Conservation (phyloP, 176 grass and related monocot genomes). For the Hordeum marinum region DNA sequence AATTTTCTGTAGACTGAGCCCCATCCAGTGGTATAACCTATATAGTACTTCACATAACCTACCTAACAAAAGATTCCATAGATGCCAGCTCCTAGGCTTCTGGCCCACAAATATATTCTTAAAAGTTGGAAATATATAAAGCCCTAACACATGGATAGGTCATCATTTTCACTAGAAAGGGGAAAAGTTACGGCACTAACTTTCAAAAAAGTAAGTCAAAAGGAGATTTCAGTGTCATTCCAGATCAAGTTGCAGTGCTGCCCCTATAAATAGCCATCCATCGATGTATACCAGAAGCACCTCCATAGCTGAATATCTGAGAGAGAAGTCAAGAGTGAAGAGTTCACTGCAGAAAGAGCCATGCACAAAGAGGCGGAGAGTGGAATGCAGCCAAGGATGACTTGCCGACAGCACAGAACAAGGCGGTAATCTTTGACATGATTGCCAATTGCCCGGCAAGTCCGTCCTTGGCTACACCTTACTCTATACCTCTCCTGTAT, state of each 20-base stretch:
- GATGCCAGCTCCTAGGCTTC: neutral
- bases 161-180: slow-evolving; percentile 16
- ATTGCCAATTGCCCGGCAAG: slow-evolving; percentile 3
- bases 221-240: neutral
- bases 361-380: slow-evolving; percentile 25
- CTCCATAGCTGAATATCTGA: neutral
- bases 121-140: neutral
- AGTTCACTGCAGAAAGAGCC: slow-evolving; percentile 11
- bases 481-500: slow-evolving; percentile 24
- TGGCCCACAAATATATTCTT: neutral
- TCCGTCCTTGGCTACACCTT: slow-evolving; percentile 36
- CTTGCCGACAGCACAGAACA: slow-evolving; percentile 15
- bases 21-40: neutral
- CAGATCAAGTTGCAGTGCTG: slow-evolving; percentile 15
- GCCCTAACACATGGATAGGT: neutral
- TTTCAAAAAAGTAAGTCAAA: neutral
- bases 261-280: slow-evolving; percentile 7
- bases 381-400: slow-evolving; percentile 44
- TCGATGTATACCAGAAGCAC: slow-evolving; percentile 2
- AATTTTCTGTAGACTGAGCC: neutral
- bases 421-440: neutral
- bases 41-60: neutral
- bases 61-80: neutral
- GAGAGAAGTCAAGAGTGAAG: neutral
- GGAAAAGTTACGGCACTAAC: neutral